Base-by-base conservation (phyloP, 352 stramenopile genomes). In the Globisporangium lucens region DNA sequence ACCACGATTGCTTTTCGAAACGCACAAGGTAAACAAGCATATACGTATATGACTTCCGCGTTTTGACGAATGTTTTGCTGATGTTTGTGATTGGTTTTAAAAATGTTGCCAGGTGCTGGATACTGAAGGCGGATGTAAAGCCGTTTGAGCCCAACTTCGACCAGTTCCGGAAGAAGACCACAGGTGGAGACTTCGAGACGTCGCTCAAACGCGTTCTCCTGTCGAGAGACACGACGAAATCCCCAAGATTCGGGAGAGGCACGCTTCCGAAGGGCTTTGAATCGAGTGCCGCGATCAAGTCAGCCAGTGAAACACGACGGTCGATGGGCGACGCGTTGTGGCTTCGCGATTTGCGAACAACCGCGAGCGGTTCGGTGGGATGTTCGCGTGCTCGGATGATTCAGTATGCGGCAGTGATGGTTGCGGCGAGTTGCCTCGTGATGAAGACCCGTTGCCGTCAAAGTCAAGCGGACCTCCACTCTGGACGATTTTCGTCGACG, bases 221-320 rank as follows among this genome's bases (percentile, higher is more conserved):
- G 58, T 87, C 82, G 7, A 65, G 63, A 30, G 79, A 75, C 41
- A 75, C 70, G 7, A 66, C 63, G 10, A 75, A 75, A 64, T 76
- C 89, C 43, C 82, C 82, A 0, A 73, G 60, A 22, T 90, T 90
- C 66, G 51, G 57, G n/a, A 49, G 61, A 13, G 78, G 82, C 33
- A 76, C 73, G 17, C 57, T 90, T 9, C 76, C 75, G 4, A 47
- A 61, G 33, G 24, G 22, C 20, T 15, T 10, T 7, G 30, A 43
- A 20, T 27, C 33, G 49, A 13, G 41, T 75, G 36, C 82, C 10
- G 60, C 72, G 20, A 64, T 69, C 0, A 66, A 76, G 53, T 72
- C 69, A 20, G 74, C 80, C 56, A 74, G 62, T 5, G 33, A 53
- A 15, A 77, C 69, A 58, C 69, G 68, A 52, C 76, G 61, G 15